Base-by-base conservation (phyloP, 1,284 basidiomycete genomes). In the Fomitopsis schrenkii region DNA sequence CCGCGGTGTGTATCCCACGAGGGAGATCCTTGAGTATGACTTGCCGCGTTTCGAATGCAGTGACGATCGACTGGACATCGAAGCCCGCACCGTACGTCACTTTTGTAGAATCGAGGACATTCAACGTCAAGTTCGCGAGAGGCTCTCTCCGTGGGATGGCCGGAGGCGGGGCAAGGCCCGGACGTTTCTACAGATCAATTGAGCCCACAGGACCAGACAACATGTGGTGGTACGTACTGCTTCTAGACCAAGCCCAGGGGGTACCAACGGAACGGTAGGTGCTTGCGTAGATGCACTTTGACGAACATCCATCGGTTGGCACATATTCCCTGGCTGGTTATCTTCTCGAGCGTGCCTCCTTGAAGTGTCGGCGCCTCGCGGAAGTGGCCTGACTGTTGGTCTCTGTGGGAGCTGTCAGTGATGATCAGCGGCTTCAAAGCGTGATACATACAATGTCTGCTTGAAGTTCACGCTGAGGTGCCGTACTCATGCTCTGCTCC, bases 31-130 rank as follows among this genome's bases (percentile, higher is more conserved):
- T 72, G 1, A 82, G 58, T 30, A 75, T 62, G n/a, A 82, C 68
- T 66, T 76, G 74, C n/a, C 72, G 74, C 9, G 77, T 77, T 48
- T 81, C 80, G 30, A 80, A 80, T 6, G 74, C 77, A 0, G 80
- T 82, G 15, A 64, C 56, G 22, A 81, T 67, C 0, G 74, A 70
- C 17, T 67, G 59, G 4, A 82, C 71, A 2, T 70, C 70, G 44
- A 81, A 80, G 0, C 80, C 80, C 1, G 71, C 65, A 35, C 74
- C 75, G 36, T 80, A 73, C 14, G 67, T 75, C 19, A 77, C 78
- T 58, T 72, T 70, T 2, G 67, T 70, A 3, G 67, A 61, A 19
- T 76, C 72, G 9, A 72, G 59, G 26, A 75, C 66, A 4, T 59
- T 59, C 10, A 72, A 46, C 0, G 58, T 63, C 0, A 71, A 55